Conservation (phyloP, 2,329 filamentous ascomycete genomes). For the Colletotrichum shisoi region DNA sequence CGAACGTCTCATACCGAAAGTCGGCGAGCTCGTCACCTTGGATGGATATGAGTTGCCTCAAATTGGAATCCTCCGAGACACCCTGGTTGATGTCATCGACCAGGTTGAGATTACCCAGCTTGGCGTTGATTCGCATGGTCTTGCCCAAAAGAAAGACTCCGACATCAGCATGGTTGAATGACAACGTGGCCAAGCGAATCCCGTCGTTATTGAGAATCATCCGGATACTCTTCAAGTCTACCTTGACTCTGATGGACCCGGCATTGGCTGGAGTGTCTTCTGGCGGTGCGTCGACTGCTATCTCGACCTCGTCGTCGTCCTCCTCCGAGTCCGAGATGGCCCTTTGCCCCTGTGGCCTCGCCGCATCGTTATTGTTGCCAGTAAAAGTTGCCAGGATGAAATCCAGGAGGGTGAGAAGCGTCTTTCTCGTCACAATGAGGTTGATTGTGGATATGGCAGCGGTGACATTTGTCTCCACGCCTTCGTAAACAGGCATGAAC, state of each 20-base stretch:
- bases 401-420: slow-evolving; percentile 88
- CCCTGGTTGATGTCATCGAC: slow-evolving; percentile 95
- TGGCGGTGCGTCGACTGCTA: slow-evolving; percentile 26
- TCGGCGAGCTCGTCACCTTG: slow-evolving; percentile 95
- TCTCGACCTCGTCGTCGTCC: slow-evolving; percentile 48
- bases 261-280: slow-evolving; percentile 47
- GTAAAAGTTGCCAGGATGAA: slow-evolving; percentile 95
- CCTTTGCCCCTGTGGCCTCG: slow-evolving; percentile 46
- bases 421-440: slow-evolving; percentile 90
- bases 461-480: slow-evolving; percentile 91
- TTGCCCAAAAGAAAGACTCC: slow-evolving; percentile 86
- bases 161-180: slow-evolving; percentile 90
- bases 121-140: slow-evolving; percentile 86
- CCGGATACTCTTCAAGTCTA: slow-evolving; percentile 90
- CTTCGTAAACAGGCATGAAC: slow-evolving; percentile 89
- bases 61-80: slow-evolving; percentile 78
- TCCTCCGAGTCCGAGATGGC: slow-evolving; percentile 49
- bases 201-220: slow-evolving; percentile 98
- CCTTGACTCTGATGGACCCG: slow-evolving; percentile 90
- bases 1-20: slow-evolving; percentile 97
- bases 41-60: slow-evolving; percentile 90
- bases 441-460: slow-evolving; percentile 95
- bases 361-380: slow-evolving; percentile 58
- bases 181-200: slow-evolving; percentile 89
- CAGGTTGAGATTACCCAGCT: slow-evolving; percentile 85